Base-by-base conservation (phyloP, 805 yeast species). In the Metschnikowia bowlesiae region DNA sequence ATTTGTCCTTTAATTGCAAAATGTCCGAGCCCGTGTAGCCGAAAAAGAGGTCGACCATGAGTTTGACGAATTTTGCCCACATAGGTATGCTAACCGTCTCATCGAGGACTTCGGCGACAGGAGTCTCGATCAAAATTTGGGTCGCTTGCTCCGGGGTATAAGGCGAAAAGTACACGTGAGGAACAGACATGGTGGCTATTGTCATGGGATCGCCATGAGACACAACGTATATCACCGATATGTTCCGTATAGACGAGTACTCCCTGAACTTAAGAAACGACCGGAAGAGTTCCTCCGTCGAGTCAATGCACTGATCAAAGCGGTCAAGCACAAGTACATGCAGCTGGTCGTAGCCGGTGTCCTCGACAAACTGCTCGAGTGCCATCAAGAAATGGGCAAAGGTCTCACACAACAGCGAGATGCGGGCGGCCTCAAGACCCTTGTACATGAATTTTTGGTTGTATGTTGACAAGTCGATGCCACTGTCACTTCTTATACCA, bases 321-420 rank as follows among this genome's bases (percentile, higher is more conserved):
- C 73, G 60, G 55, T 80, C 83, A 10, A 80, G 61, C 1, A 80
- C 76, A 39, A 80, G 58, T 8, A 79, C 70, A 41, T 76, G 74
- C 3, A 64, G 70, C 14, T 67, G 65, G 2, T 55, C 37, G 48
- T 69, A 74, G 1, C 54, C 57, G 1, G 70, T 59, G 4, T 62
- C 65, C 13, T 53, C 56, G 26, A 69, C 57, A 53, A 77, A 65
- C 51, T 63, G 74, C 55, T 74, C 76, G 43, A 79, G 52, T 13
- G 73, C 66, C 44, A 67, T 68, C 6, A 71, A 59, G 50, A 79
- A 77, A 31, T 65, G 68, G 26, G 71, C 58, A 42, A 78, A 62
- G 14, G 65, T 69, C 46, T 77, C 81, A 53, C 81, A 74, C 22
- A 66, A 48, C 14, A 58, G 58, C 7, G 69, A 63, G 46, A 63